A percentile compares a stretch with the other conserved stretches of the same genome.
Conservation (phyloP, 345 rosid genomes). For the Chamaenerion angustifolium region DNA sequence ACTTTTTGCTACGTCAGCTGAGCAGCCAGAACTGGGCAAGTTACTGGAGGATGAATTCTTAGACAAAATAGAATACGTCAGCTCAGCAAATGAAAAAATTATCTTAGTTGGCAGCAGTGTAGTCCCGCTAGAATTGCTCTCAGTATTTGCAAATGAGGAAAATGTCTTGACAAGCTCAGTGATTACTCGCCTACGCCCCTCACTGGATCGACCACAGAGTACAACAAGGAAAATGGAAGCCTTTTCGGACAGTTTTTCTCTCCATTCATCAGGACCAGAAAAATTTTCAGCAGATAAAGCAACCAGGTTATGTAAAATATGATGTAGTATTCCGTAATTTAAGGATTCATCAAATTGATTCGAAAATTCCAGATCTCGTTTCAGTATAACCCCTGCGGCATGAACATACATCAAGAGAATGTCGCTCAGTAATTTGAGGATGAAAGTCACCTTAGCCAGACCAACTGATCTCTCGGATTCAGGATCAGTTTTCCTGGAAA, state of each 20-base stretch:
- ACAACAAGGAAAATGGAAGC: conserved; percentile 88
- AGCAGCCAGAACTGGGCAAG: conserved; percentile 73
- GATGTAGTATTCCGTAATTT: conserved; percentile 60
- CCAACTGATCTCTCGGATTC: conserved; percentile 75
- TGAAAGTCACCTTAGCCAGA: conserved; percentile 79
- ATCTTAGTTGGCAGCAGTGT: conserved; percentile 61
- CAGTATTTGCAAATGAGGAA: conserved; percentile 48
- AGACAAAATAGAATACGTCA: conserved; percentile 69
- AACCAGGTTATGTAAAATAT: conserved; percentile 67
- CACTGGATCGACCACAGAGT: conserved; percentile 78
- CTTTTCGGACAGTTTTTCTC: conserved; percentile 75
- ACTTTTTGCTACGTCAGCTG: conserved; percentile 86
- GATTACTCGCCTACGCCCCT: conserved; percentile 78
- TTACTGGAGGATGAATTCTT: conserved; percentile 76
- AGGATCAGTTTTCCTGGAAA: conserved; percentile 32
- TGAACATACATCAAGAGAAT: conserved; percentile 76
- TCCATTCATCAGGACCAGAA: conserved; percentile 82
- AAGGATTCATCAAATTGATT: conserved; percentile 39
- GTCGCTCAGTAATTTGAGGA: conserved; percentile 82
- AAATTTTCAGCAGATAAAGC: conserved; percentile 58
- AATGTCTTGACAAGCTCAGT: conserved; percentile 77
- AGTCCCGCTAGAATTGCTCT: conserved; percentile 43
- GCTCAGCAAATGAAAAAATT: conserved; percentile 59
- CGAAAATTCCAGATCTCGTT: conserved; percentile 67
- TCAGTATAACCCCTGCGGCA: conserved; percentile 74